A percentile compares a stretch with the other conserved stretches of the same genome.
Evolutionary conservation across 805 yeast species (phyloP).

Genomic region (Myxozyma mucilagina): DNA sequence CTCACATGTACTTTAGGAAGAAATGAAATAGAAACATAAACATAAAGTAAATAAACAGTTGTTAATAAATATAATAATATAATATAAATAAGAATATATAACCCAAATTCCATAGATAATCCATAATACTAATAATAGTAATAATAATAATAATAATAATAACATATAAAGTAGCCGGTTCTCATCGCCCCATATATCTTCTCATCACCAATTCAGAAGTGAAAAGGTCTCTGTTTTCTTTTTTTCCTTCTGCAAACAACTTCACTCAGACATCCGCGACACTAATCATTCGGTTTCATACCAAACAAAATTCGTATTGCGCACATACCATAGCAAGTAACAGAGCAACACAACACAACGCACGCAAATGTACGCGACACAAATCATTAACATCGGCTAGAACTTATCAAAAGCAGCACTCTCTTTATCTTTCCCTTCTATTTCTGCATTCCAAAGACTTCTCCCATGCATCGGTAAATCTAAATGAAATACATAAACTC

Average conservation of each 20-base stretch:
- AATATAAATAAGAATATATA: background rate
- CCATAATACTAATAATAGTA: background rate
- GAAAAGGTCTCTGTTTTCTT: background rate
- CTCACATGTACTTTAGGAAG: too few species aligned
- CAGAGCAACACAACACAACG: background rate
- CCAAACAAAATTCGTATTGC: background rate
- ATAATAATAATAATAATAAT: background rate
- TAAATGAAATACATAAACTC: too few species aligned
- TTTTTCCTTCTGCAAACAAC: background rate
- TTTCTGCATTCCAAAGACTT: too few species aligned
- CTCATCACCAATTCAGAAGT: background rate
- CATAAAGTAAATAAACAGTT: background rate
- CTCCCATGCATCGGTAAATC: too few species aligned
- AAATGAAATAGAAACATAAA: background rate
- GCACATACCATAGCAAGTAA: background rate
- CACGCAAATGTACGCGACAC: too few species aligned
- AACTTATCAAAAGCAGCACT: too few species aligned
- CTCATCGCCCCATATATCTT: background rate
- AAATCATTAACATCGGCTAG: too few species aligned
- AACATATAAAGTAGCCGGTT: background rate
- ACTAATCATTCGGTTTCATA: background rate
- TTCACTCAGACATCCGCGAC: background rate
- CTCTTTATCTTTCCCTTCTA: too few species aligned
- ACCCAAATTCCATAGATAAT: constrained; percentile 1
- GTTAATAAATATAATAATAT: background rate